These are phyloP conservation scores for Chlorella vulgaris DNA, from an alignment of 139 green algal genomes.

Conservation along the genomic window DNA sequence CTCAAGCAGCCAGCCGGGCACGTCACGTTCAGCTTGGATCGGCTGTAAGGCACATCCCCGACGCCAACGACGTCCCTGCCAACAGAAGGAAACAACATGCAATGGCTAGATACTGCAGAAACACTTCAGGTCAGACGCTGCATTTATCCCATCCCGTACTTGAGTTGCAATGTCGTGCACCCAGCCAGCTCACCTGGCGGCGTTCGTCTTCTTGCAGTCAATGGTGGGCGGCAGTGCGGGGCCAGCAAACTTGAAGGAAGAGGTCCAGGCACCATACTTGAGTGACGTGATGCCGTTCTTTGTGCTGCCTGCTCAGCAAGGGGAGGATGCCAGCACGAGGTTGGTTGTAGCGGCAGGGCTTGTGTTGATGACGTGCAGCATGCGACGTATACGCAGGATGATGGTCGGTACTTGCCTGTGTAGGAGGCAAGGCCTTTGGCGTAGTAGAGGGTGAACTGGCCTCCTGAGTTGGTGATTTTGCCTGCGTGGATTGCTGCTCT, in stretches of 20 bases:
- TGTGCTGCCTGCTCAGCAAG: neutral
- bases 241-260: constrained; percentile 4
- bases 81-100: neutral
- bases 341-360: neutral
- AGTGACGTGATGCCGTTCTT: neutral
- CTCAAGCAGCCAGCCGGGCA: neutral
- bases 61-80: neutral
- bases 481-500: constrained; percentile 4
- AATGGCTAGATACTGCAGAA: neutral
- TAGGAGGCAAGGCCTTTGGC: neutral
- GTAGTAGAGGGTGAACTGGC: constrained; percentile 2
- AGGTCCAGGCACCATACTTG: neutral
- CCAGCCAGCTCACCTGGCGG: no score
- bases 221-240: neutral
- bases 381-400: neutral
- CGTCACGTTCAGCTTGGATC: constrained; percentile 1
- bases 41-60: neutral
- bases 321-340: neutral
- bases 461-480: neutral
- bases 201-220: neutral
- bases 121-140: neutral
- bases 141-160: no score
- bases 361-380: neutral
- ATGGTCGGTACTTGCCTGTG: neutral
- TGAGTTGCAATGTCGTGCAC: no score